These are phyloP conservation scores for Thermothielavioides terrestris DNA, from an alignment of 495 filamentous ascomycete species.

Conservation along the genomic window DNA sequence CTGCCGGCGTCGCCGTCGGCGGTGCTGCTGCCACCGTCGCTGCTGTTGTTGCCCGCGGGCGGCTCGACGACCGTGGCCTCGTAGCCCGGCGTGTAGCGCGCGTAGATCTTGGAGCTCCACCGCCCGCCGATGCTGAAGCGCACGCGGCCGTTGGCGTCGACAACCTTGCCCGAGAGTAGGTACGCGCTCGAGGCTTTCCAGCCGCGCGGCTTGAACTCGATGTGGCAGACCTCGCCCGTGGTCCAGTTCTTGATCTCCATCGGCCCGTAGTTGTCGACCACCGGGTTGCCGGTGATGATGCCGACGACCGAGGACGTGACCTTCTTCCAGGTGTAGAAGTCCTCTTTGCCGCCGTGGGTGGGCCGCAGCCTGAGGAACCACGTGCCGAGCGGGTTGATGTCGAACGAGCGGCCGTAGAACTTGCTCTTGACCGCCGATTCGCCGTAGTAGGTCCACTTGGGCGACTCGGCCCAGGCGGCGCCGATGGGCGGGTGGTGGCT, in stretches of 20 bases:
- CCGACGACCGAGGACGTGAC: constrained; percentile 95
- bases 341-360: constrained; percentile 62
- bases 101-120: constrained; percentile 97
- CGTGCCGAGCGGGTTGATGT: constrained; percentile 91
- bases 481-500: constrained; percentile 96
- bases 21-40: constrained; percentile 30
- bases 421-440: constrained; percentile 96
- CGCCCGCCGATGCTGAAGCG: constrained; percentile 84
- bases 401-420: constrained; percentile 95
- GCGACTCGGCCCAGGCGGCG: constrained; percentile 84
- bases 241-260: constrained; percentile 98
- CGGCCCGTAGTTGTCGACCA: constrained; percentile 94
- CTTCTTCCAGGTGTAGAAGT: constrained; percentile 98
- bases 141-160: constrained; percentile 62
- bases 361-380: constrained; percentile 92
- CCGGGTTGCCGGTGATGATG: constrained; percentile 93
- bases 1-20: constrained; percentile 46
- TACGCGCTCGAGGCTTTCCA: constrained; percentile 91
- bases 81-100: constrained; percentile 82
- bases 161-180: constrained; percentile 75
- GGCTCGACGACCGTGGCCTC: constrained; percentile 61
- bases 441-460: constrained; percentile 96
- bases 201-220: constrained; percentile 92
- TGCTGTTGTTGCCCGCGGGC: constrained; percentile 47
- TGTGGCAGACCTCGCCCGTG: constrained; percentile 78